These are phyloP conservation scores for Rhynchosporium secalis DNA, from an alignment of 2,329 filamentous ascomycete genomes.

Conservation along the genomic window DNA sequence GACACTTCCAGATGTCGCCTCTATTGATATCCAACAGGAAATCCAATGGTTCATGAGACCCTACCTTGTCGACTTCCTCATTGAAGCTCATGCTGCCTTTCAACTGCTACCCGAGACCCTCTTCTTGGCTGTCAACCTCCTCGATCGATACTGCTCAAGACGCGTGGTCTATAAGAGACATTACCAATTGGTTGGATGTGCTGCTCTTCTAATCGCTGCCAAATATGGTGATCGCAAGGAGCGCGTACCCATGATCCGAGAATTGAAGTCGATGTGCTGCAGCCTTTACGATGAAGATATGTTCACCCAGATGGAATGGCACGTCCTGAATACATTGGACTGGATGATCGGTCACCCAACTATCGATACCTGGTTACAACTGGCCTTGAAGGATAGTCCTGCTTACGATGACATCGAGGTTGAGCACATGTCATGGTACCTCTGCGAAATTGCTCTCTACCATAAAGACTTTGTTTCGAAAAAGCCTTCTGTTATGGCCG, in stretches of 20 bases:
- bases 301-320: constrained; percentile 99
- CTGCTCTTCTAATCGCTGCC: constrained; percentile 90
- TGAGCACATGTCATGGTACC: constrained; percentile 91
- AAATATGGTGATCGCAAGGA: constrained; percentile 99
- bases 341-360: constrained; percentile 97
- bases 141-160: constrained; percentile 97
- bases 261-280: constrained; percentile 99
- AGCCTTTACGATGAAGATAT: constrained; percentile 97
- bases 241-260: constrained; percentile 92
- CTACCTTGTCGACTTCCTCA: constrained; percentile 95
- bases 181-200: constrained; percentile 96
- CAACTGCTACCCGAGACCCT: constrained; percentile 91
- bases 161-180: constrained; percentile 98
- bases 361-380: constrained; percentile 87
- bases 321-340: constrained; percentile 94
- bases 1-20: constrained; percentile 92
- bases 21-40: constrained; percentile 98
- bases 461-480: constrained; percentile 96
- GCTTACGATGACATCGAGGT: constrained; percentile 79
- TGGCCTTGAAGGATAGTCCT: constrained; percentile 73
- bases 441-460: constrained; percentile 92
- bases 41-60: constrained; percentile 99
- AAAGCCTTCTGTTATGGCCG: constrained; percentile 85
- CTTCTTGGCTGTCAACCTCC: constrained; percentile 92
- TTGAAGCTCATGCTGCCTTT: constrained; percentile 95